Base-by-base conservation (phyloP, 495 filamentous ascomycete genomes). In the Symbiotaphrina buchneri region DNA sequence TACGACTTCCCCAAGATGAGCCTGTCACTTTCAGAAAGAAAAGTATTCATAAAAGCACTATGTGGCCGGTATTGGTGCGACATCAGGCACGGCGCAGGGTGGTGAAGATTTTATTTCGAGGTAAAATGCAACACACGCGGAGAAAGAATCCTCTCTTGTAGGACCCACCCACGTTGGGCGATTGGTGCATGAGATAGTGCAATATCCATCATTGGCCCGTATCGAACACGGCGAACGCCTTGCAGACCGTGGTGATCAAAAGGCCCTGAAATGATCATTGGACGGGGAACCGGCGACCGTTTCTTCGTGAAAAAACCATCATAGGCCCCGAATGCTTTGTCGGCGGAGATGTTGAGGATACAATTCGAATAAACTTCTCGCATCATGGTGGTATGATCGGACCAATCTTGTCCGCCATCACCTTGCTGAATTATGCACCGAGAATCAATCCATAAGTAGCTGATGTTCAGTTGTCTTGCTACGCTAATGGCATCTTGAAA, bases 391-490 rank as follows among this genome's bases (percentile, higher is more conserved):
- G 32, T 20, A 27, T 35, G 14, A 10, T 16, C 11, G 13, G 13
- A n/a, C 32, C 32, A 35, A 11, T 35, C 32, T 35, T 27, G 23
- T 19, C 3, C 4, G 3, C 23, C 22, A 23, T 35, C 32, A 10
- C 13, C 28, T 5, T 5, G 28, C 26, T 35, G 32, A 22, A 35
- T 4, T 11, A 35, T 35, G 14, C 32, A 35, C 7, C 15, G 26
- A 10, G 21, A 14, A 20, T 35, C 32, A 22, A 35, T 35, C 32
- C 32, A 35, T 3, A 35, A 15, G 21, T 35, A 35, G 16, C 20
- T 14, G 4, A 35, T 17, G 5, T 18, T 11, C 24, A 35, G 18
- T 10, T 26, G 13, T 13, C 18, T 16, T 18, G 32, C 13, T 18
- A 20, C 17, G 7, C 5, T 13, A 5, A 35, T 30, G 8, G 26